A percentile compares a stretch with the other conserved stretches of the same genome.
phyloP scores from a whole-genome alignment of 345 rosid genomes.

The Citrus unshiu region DNA sequence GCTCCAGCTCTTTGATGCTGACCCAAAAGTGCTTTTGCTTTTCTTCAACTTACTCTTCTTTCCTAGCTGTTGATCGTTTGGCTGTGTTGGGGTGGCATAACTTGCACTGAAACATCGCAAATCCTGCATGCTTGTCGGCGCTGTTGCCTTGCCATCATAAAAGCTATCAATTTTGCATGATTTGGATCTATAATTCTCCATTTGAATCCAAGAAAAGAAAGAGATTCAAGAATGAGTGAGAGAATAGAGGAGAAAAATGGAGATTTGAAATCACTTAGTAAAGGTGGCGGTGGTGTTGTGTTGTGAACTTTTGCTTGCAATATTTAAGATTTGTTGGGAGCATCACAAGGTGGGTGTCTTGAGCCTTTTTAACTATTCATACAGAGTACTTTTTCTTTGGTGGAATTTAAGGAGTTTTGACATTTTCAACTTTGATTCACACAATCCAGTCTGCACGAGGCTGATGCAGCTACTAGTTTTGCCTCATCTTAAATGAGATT shows the following conservation, averaged over 20 bases:
- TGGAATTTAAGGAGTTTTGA: not conserved
- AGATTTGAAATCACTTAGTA: too few relatives aligned
- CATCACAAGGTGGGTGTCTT: not conserved
- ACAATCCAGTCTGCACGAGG: not conserved
- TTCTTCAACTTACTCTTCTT: conserved; percentile 51
- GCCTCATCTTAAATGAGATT: not conserved
- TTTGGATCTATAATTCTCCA: conserved; percentile 61
- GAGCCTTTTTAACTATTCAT: not conserved
- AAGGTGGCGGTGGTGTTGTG: too few relatives aligned
- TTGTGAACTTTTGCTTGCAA: too few relatives aligned
- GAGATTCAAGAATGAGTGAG: not conserved
- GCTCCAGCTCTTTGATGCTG: conserved; percentile 58
- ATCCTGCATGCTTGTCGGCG: conserved; percentile 54
- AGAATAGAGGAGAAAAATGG: not conserved
- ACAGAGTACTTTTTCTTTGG: too few relatives aligned
- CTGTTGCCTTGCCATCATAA: conserved; percentile 26
- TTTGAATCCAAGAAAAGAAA: conserved; percentile 6
- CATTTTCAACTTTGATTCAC: not conserved
- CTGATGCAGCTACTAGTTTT: not conserved
- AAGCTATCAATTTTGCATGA: conserved; percentile 40
- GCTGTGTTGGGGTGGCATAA: conserved; percentile 19
- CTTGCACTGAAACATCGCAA: conserved; percentile 56
- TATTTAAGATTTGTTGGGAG: not conserved
- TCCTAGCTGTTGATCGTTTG: conserved; percentile 21
- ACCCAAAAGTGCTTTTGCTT: conserved; percentile 39